Evolutionary conservation across 768 basidiomycete genomes (phyloP).

Genomic region (Obba rivulosa): DNA sequence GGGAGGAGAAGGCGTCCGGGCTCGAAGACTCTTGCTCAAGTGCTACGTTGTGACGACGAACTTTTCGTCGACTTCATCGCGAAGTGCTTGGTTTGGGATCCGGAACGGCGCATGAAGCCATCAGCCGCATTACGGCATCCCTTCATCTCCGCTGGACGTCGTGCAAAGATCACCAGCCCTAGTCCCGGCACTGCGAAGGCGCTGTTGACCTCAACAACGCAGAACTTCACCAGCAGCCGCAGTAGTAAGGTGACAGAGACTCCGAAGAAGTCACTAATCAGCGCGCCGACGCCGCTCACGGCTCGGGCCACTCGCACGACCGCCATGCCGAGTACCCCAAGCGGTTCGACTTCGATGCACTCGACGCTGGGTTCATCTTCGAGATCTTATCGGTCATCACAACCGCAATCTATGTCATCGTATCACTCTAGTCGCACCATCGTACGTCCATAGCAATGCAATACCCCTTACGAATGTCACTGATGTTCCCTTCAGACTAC

Average conservation of each 20-base stretch:
- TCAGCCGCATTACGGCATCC: conserved; percentile 89
- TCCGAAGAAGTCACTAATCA: conserved; percentile 86
- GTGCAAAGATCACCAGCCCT: conserved; percentile 39
- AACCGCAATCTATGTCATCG: conserved; percentile 63
- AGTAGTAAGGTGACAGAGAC: conserved; percentile 58
- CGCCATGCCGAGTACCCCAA: conserved; percentile 53
- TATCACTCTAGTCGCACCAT: conserved; percentile 74
- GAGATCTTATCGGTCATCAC: conserved; percentile 63
- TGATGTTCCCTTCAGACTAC: conserved; percentile 17
- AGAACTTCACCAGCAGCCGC: conserved; percentile 47
- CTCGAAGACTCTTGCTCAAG: conserved; percentile 83
- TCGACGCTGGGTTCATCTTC: conserved; percentile 56
- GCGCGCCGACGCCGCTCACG: conserved; percentile 83
- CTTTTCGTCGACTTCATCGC: conserved; percentile 95
- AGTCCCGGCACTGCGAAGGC: conserved; percentile 45
- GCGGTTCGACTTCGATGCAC: conserved; percentile 40
- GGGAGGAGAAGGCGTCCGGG: conserved; percentile 89
- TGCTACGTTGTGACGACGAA: conserved; percentile 89
- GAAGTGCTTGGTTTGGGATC: conserved; percentile 98
- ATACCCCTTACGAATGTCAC: background rate
- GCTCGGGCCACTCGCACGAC: conserved; percentile 64
- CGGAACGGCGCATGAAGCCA: conserved; percentile 91
- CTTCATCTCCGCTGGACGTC: conserved; percentile 70
- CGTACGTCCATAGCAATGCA: conserved; percentile 40
- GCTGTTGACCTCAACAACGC: conserved; percentile 49